These are phyloP conservation scores for Termitomyces sp. DNA, from an alignment of 1,284 basidiomycete species.

Conservation along the genomic window DNA sequence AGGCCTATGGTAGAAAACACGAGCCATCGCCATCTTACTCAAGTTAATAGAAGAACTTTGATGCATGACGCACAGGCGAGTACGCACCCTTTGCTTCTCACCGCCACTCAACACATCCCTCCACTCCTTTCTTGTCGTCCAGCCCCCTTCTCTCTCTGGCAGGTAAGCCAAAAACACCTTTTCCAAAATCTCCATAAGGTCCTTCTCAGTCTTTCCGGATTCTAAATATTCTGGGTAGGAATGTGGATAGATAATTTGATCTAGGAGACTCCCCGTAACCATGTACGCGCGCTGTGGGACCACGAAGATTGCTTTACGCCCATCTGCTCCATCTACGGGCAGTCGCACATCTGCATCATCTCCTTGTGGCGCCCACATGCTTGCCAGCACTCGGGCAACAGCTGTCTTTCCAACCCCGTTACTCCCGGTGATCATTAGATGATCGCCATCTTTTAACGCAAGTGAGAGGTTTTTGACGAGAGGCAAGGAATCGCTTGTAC, in stretches of 20 bases:
- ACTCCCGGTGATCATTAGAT: slow-evolving; percentile 91
- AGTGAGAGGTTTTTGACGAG: slow-evolving; percentile 76
- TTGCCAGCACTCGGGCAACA: slow-evolving; percentile 85
- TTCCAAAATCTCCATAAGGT: slow-evolving; percentile 71
- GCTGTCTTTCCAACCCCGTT: slow-evolving; percentile 95
- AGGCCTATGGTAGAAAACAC: slow-evolving; percentile 82
- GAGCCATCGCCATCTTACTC: slow-evolving; percentile 76
- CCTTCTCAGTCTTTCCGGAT: slow-evolving; percentile 51
- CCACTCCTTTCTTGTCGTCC: slow-evolving; percentile 92
- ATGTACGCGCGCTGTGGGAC: slow-evolving; percentile 93
- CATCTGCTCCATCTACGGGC: slow-evolving; percentile 27
- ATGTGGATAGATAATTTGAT: slow-evolving; percentile 87
- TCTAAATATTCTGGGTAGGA: slow-evolving; percentile 74
- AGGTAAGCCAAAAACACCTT: slow-evolving; percentile 84
- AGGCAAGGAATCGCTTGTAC: slow-evolving; percentile 21
- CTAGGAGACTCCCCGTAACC: slow-evolving; percentile 79
- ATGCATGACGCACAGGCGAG: background rate
- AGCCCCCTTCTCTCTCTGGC: slow-evolving; percentile 85
- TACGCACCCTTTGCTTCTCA: slow-evolving; percentile 83
- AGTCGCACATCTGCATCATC: slow-evolving; percentile 27
- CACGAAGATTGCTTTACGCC: slow-evolving; percentile 69
- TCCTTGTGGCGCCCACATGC: slow-evolving; percentile 74
- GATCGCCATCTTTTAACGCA: slow-evolving; percentile 73
- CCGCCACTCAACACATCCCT: slow-evolving; percentile 91
- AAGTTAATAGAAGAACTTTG: slow-evolving; percentile 3